These are phyloP conservation scores for Lecanoromycetidae sp. DNA, from an alignment of 2,329 filamentous ascomycete genomes.

Conservation along the genomic window DNA sequence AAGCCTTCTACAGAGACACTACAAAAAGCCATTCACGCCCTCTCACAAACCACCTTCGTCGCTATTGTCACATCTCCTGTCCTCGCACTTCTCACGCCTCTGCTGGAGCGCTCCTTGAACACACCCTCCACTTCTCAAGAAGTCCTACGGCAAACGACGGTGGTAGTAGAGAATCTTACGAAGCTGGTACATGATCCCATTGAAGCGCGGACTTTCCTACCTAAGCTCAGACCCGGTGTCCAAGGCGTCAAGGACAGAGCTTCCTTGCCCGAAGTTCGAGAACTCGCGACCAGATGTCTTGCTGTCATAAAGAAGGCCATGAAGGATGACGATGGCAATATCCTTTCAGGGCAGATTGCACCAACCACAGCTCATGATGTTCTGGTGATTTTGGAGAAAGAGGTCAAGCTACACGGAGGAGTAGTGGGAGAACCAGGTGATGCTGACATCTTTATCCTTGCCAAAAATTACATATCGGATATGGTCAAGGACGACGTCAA, in stretches of 20 bases:
- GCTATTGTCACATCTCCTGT: constrained; percentile 92
- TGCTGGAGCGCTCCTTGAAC: constrained; percentile 88
- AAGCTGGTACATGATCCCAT: constrained; percentile 94
- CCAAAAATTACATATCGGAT: constrained; percentile 62
- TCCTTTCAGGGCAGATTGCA: constrained; percentile 45
- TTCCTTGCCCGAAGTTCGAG: constrained; percentile 86
- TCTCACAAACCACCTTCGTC: constrained; percentile 97
- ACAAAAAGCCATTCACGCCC: constrained; percentile 90
- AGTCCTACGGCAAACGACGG: constrained; percentile 85
- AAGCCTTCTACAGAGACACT: constrained; percentile 77
- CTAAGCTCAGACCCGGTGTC: constrained; percentile 87
- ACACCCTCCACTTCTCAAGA: constrained; percentile 84
- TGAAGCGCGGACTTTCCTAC: constrained; percentile 87
- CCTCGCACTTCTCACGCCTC: constrained; percentile 81
- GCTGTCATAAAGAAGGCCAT: constrained; percentile 89
- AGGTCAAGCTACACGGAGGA: constrained; percentile 59
- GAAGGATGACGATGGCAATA: constrained; percentile 53
- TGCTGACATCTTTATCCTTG: constrained; percentile 48
- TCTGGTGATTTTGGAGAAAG: constrained; percentile 57
- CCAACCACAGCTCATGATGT: constrained; percentile 63
- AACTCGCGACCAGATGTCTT: constrained; percentile 70
- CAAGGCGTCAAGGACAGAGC: constrained; percentile 78
- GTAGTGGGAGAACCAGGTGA: constrained; percentile 51
- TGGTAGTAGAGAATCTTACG: constrained; percentile 95
- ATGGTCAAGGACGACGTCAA: constrained; percentile 86